These are phyloP conservation scores for Silene noctiflora DNA, from an alignment of 179 eudicot genomes.

Conservation along the genomic window DNA sequence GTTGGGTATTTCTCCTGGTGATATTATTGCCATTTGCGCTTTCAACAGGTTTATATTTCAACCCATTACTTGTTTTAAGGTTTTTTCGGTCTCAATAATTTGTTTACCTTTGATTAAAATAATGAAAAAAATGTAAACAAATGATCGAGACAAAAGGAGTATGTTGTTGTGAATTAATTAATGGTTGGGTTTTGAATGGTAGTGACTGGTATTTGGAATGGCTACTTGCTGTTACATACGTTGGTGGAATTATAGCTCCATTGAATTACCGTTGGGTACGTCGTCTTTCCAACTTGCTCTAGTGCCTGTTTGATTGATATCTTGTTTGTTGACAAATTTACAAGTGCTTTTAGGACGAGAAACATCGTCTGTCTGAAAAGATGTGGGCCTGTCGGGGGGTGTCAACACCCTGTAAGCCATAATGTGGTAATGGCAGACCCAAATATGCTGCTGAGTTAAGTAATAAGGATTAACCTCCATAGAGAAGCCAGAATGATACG, in stretches of 20 bases:
- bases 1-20: conserved; percentile 53
- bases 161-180: background rate
- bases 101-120: background rate
- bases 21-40: conserved; percentile 68
- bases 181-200: conserved; percentile 16
- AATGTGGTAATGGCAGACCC: no score
- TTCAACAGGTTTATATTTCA: conserved; percentile 59
- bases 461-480: no score
- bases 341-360: no score
- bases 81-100: background rate
- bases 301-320: no score
- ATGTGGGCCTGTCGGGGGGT: no score
- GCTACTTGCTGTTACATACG: conserved; percentile 76
- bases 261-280: conserved; percentile 94
- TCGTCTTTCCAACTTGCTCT: background rate
- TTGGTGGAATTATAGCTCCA: conserved; percentile 86
- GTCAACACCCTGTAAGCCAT: no score
- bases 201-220: conserved; percentile 87
- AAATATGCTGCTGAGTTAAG: no score
- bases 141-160: no score
- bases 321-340: no score
- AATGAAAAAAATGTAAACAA: no score
- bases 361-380: no score
- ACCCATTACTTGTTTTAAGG: background rate
- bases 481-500: no score